Evolutionary conservation across 2,329 filamentous ascomycete species (phyloP).

Genomic region (Arthrobotrys conoides): DNA sequence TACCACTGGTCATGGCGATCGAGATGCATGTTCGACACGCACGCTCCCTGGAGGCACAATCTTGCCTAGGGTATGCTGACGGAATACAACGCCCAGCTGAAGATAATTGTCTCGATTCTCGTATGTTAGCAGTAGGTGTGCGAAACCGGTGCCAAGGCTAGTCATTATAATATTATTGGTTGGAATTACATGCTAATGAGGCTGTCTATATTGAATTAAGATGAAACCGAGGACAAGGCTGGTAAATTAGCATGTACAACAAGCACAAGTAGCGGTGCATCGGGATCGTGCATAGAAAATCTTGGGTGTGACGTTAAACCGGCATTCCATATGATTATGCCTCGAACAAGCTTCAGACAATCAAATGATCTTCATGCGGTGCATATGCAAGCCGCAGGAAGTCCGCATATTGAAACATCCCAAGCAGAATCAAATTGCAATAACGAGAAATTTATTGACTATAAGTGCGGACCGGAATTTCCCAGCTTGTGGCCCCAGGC

Average conservation of each 20-base stretch:
- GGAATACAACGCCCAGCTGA: neutral
- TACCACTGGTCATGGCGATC: slow-evolving; percentile 10
- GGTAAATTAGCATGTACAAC: no score
- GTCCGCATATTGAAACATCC: neutral
- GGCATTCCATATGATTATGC: neutral
- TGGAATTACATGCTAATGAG: neutral
- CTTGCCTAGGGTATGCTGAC: neutral
- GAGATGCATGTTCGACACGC: neutral
- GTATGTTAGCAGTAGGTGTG: neutral
- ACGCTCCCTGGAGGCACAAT: neutral
- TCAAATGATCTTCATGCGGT: neutral
- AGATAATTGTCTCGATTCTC: neutral
- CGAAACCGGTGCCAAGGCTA: neutral
- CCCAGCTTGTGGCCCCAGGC: no score
- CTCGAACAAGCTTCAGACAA: neutral
- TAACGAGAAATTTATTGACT: neutral
- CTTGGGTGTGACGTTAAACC: neutral
- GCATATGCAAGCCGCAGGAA: slow-evolving; percentile 7
- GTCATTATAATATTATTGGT: neutral
- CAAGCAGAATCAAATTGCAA: slow-evolving; percentile 10
- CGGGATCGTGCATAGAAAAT: neutral
- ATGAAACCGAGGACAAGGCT: no score
- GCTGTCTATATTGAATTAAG: neutral
- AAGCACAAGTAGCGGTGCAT: neutral
- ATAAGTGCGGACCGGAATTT: neutral